Base-by-base conservation (phyloP, 768 basidiomycete genomes). In the Termitomyces heimii region DNA sequence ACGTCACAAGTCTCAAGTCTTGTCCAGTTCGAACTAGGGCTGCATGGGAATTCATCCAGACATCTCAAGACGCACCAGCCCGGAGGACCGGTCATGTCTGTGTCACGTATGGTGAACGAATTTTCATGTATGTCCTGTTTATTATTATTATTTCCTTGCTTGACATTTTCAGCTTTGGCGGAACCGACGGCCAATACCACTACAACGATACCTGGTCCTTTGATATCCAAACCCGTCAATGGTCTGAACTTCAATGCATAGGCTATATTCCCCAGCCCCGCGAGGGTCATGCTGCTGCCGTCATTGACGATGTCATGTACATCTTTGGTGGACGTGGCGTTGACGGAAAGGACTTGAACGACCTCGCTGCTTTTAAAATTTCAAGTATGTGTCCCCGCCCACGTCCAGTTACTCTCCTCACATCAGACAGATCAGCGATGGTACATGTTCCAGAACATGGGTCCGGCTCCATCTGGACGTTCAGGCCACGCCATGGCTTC, bases 381-480 rank as follows among this genome's bases (percentile, higher is more conserved):
- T 86, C 93, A 10, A 98, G 96, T 98, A 63, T 67, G 95, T 20
- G n/a, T n/a, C n/a, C n/a, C n/a, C 44, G 26, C 58, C 55, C 47
- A 31, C 32, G n/a, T 31, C n/a, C 22, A 22, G 24, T 13, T 35
- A 37, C 24, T n/a, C 55, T 62, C 50, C 62, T 52, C 29, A 42
- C 59, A 24, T 35, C 26, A 10, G 18, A 31, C 68, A 98, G 96
- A 94, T 71, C 92, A 94, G 67, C 82, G 97, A 64, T 99, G 97
- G 97, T 99, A 95, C 74, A 98, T 95, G 93, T 99, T 99, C 77
- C 94, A 98, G 72, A 97, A 98, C 68, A 99, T 99, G 97, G 97
- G 97, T 0, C 96, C 96, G 18, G 83, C 92, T 16, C 97, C 97
- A 0, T 86, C 80, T 40, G 92, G 93, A 3, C 82, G 97, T 50